phyloP scores from a whole-genome alignment of 305 asterid species.

The Lippia alba region DNA sequence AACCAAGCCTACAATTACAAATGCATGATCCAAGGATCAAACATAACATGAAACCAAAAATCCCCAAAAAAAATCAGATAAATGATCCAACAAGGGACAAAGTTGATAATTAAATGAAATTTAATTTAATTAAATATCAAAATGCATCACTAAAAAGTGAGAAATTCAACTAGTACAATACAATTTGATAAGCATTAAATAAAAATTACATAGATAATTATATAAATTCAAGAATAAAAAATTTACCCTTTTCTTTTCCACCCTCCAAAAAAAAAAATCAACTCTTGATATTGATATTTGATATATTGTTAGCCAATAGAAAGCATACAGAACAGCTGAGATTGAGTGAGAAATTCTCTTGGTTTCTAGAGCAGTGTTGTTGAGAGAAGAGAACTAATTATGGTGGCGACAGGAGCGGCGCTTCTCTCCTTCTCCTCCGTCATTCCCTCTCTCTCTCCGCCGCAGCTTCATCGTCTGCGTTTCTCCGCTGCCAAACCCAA shows the following conservation, averaged over 20 bases:
- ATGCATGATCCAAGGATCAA: no score
- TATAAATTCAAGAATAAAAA: no score
- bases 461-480: conserved; percentile 41
- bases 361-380: conserved; percentile 16
- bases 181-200: no score
- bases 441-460: conserved; percentile 43
- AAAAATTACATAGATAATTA: no score
- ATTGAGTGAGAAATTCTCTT: conserved; percentile 12
- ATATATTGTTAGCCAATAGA: conserved; percentile 40
- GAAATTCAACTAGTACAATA: no score
- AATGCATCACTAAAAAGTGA: no score
- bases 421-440: conserved; percentile 50
- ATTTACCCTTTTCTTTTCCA: not conserved
- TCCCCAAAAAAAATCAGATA: no score
- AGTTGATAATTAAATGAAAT: no score
- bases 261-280: not conserved
- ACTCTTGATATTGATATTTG: conserved; percentile 25
- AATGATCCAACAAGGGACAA: no score
- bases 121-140: no score
- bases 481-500: conserved; percentile 41
- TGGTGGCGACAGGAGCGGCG: conserved; percentile 48
- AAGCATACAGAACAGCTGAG: conserved; percentile 29
- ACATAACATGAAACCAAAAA: no score
- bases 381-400: conserved; percentile 30
- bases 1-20: no score